Base-by-base conservation (phyloP, 805 yeast species). In the Cyberlindnera xishuangbannaensis region DNA sequence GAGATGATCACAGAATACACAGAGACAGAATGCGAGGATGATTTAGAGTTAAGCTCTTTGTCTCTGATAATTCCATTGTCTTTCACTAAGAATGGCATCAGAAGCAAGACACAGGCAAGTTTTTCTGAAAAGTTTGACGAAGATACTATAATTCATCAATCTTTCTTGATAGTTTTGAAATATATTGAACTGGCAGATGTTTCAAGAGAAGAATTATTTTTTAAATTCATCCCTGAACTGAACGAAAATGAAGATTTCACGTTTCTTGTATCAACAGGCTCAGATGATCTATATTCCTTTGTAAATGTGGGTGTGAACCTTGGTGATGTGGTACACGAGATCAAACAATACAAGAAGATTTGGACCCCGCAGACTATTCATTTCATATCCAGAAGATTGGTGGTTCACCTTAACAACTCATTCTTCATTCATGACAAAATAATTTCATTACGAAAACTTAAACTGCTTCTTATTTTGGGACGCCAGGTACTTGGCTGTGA, bases 61-160 rank as follows among this genome's bases (percentile, higher is more conserved):
- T 53, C 71, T 0, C 34, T 56, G n/a, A 44, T 64, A 1, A 53
- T 76, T 1, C 65, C 79, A 0, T 43, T 73, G 15, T 55, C 74
- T 0, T 72, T 58, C 40, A 52, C 71, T 0, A 52, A 50, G 11
- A 51, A 50, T 21, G 75, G 76, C 0, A 31, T 51, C 1, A 47
- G 69, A 36, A 52, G 58, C 31, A 55, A 54, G 5, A 45, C 66
- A 1, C 61, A 57, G 22, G 48, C 43, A 21, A 25, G 7, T 20
- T 47, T 40, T 24, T 40, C 13, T 9, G 18, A 24, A 2, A 15
- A 36, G 5, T 44, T 59, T 16, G 49, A 49, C n/a, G 41, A 34
- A 4, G 28, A 28, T 1, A n/a, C 42, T 3, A 30, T 44, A 8
- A 37, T 36, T 2, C 32, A 43, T 25, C 65, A 60, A 25, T 17